Conservation (phyloP, 106 monocot species). For the Dactylorhiza incarnata region DNA sequence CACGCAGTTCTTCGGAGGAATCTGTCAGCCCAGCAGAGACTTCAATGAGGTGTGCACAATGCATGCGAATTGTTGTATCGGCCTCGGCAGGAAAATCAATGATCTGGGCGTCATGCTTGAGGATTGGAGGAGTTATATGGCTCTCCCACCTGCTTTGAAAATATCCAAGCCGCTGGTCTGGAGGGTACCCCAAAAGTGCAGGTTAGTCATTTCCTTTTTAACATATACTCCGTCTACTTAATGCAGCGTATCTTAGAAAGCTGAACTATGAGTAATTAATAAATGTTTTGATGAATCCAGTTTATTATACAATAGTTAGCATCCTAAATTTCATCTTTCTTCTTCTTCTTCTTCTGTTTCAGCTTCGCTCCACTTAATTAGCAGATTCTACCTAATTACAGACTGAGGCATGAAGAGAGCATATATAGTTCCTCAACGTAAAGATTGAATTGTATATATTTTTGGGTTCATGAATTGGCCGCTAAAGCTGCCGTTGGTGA, state of each 20-base stretch:
- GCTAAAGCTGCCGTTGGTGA: neutral
- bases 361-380: neutral
- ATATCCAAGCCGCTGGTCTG: neutral
- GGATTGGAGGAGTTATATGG: conserved; percentile 17
- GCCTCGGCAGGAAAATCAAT: conserved; percentile 17
- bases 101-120: conserved; percentile 20
- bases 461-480: conserved; percentile 1
- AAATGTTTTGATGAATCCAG: no score
- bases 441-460: neutral
- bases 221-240: no score
- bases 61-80: conserved; percentile 28
- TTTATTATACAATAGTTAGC: no score
- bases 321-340: neutral
- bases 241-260: neutral
- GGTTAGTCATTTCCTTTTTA: neutral
- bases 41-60: conserved; percentile 24
- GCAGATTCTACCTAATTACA: neutral
- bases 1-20: conserved; percentile 22
- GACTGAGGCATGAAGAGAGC: neutral
- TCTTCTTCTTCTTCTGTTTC: neutral
- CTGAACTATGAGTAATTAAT: no score
- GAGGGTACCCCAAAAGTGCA: conserved; percentile 27
- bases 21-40: conserved; percentile 25
- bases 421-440: neutral
- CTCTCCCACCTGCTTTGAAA: conserved; percentile 7